A percentile compares a stretch with the other conserved stretches of the same genome.
These are phyloP conservation scores for Wallacemonas collosoma DNA, from an alignment of 208 protist genomes.

Conservation along the genomic window DNA sequence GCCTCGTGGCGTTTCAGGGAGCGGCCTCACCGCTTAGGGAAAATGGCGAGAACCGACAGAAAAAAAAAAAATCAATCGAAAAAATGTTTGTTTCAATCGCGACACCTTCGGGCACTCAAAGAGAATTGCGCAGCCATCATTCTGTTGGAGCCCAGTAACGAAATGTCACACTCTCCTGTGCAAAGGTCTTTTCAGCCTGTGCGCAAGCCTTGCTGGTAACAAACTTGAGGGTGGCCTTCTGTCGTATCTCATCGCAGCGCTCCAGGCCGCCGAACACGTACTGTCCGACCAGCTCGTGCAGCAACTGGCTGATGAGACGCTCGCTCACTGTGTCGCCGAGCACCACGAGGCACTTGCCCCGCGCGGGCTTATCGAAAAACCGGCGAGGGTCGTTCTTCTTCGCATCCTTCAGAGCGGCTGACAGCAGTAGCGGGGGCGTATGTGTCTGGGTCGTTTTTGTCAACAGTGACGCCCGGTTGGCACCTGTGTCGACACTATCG, in stretches of 20 bases:
- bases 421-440: constrained; percentile 41
- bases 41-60: too few species aligned
- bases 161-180: constrained; percentile 9
- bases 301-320: constrained; percentile 27
- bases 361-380: constrained; percentile 19
- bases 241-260: constrained; percentile 19
- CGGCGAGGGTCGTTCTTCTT: constrained; percentile 19
- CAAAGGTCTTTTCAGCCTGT: constrained; percentile 6
- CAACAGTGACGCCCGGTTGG: constrained; percentile 54
- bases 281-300: constrained; percentile 47
- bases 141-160: constrained; percentile 9
- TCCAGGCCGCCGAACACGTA: constrained; percentile 51
- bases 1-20: too few species aligned
- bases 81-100: too few species aligned
- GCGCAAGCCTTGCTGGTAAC: background rate
- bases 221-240: constrained; percentile 17
- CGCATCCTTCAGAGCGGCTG: constrained; percentile 25
- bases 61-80: too few species aligned
- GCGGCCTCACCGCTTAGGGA: too few species aligned
- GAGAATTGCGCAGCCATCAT: background rate
- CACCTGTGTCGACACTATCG: constrained; percentile 52
- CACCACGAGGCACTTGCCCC: constrained; percentile 35
- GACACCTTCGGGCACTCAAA: too few species aligned
- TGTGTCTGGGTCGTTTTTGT: constrained; percentile 43
- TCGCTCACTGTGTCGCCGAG: constrained; percentile 39